Evolutionary conservation across 768 basidiomycete genomes (phyloP).

Genomic region (Lepiota subincarnata): DNA sequence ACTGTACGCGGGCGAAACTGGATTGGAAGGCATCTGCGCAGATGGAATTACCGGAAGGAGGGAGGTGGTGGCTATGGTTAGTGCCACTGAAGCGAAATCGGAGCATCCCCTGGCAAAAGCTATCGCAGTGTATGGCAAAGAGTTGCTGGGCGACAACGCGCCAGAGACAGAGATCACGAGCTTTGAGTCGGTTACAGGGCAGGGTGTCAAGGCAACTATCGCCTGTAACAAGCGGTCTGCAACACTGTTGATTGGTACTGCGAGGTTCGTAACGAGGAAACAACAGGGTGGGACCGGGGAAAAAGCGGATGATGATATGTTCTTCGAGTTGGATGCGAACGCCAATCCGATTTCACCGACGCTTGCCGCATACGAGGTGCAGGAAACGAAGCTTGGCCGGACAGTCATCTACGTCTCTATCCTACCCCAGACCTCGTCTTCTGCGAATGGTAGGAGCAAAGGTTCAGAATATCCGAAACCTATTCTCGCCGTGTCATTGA

Average conservation of each 20-base stretch:
- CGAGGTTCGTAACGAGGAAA: constrained; percentile 51
- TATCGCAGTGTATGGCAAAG: constrained; percentile 78
- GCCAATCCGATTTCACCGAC: constrained; percentile 44
- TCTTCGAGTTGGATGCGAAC: constrained; percentile 9
- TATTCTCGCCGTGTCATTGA: constrained; percentile 76
- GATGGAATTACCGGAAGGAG: constrained; percentile 60
- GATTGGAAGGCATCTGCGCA: constrained; percentile 44
- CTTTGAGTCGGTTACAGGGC: constrained; percentile 88
- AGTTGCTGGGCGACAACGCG: constrained; percentile 39
- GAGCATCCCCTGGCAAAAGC: constrained; percentile 97
- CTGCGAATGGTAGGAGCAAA: constrained; percentile 12
- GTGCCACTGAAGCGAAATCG: constrained; percentile 84
- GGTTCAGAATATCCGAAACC: constrained; percentile 43
- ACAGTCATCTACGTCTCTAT: constrained; percentile 88
- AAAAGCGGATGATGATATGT: constrained; percentile 33
- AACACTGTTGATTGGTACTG: constrained; percentile 72
- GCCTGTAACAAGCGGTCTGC: constrained; percentile 47
- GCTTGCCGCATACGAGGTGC: constrained; percentile 60
- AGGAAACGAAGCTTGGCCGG: constrained; percentile 69
- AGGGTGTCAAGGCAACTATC: constrained; percentile 77
- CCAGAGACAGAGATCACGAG: constrained; percentile 56
- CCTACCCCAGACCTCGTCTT: constrained; percentile 16
- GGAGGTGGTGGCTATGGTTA: constrained; percentile 74
- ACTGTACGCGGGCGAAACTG: constrained; percentile 39
- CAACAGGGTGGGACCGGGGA: constrained; percentile 56